Percentiles rank a stretch among this genome's conserved stretches.
phyloP scores from a whole-genome alignment of 495 filamentous ascomycete species.

The Wilcoxina mikolae region DNA sequence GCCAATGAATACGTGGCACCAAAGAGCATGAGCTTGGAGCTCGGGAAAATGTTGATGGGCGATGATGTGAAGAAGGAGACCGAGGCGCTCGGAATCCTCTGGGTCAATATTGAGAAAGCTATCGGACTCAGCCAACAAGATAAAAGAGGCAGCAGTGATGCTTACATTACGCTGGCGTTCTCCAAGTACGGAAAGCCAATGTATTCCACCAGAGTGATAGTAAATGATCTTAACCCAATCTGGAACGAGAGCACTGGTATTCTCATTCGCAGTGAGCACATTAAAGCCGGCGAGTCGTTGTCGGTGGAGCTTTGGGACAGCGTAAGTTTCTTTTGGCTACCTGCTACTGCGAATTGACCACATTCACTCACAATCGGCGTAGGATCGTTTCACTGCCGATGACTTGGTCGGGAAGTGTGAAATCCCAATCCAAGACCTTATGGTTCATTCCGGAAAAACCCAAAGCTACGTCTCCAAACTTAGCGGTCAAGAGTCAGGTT shows the following conservation, averaged over 20 bases:
- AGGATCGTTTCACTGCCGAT: constrained; percentile 68
- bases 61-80: constrained; percentile 85
- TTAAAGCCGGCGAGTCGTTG: constrained; percentile 84
- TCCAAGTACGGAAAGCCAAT: constrained; percentile 93
- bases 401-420: constrained; percentile 92
- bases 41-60: constrained; percentile 76
- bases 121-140: constrained; percentile 84
- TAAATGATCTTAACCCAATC: constrained; percentile 83
- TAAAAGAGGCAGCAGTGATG: constrained; percentile 68
- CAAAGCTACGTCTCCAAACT: constrained; percentile 81
- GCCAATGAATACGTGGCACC: constrained; percentile 85
- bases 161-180: constrained; percentile 43
- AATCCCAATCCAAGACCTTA: constrained; percentile 68
- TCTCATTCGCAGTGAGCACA: constrained; percentile 68
- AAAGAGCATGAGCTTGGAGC: constrained; percentile 86
- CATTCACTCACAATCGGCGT: too few species aligned
- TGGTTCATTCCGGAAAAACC: constrained; percentile 84
- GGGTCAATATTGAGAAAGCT: constrained; percentile 80
- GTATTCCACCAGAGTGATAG: constrained; percentile 92
- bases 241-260: constrained; percentile 86
- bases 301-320: constrained; percentile 94
- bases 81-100: constrained; percentile 69
- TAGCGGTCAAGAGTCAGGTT: constrained; percentile 62
- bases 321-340: too few species aligned
- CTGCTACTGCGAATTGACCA: constrained; percentile 29